Base-by-base conservation (phyloP, 2,329 filamentous ascomycete genomes). In the Endothia cerciana region DNA sequence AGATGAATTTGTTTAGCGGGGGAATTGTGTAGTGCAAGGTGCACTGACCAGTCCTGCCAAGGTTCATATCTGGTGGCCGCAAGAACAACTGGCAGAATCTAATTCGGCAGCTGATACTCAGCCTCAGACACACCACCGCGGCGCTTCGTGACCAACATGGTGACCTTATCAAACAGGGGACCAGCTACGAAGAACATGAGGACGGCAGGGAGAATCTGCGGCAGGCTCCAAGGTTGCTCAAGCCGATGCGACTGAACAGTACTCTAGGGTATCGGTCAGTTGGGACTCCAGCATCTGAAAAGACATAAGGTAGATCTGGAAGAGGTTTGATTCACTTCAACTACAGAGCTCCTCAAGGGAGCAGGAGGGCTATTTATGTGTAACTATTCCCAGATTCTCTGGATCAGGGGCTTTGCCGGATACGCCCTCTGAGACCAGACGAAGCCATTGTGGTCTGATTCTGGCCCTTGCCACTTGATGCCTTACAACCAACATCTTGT, bases 291-390 rank as follows among this genome's bases (percentile, higher is more conserved):
- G n/a, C 3, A 13, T 47, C 22, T 10, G n/a, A 11, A 22, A n/a
- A n/a, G 41, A 74, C 58, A 75, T 70, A 57, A 71, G 70, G 1
- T 72, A 72, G 63, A 68, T 66, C 40, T 73, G 73, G 66, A 77
- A 75, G 43, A 78, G 36, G 41, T 72, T 73, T 15, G 77, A 61
- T 49, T 77, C 73, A 45, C 7, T 11, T 74, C 73, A n/a, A n/a
- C n/a, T n/a, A n/a, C n/a, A n/a, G n/a, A n/a, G n/a, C n/a, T n/a
- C n/a, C n/a, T n/a, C n/a, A n/a, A n/a, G n/a, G n/a, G n/a, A n/a
- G n/a, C n/a, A n/a, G n/a, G n/a, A n/a, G n/a, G n/a, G n/a, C n/a
- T n/a, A n/a, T n/a, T n/a, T n/a, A n/a, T n/a, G n/a, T n/a, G n/a
- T n/a, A n/a, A n/a, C n/a, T n/a, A n/a, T n/a, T n/a, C n/a, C n/a